Evolutionary conservation across 2,329 filamentous ascomycete species (phyloP), one percentile per base, ranked within the genome.

Genomic region (Juglanconis oblonga): DNA sequence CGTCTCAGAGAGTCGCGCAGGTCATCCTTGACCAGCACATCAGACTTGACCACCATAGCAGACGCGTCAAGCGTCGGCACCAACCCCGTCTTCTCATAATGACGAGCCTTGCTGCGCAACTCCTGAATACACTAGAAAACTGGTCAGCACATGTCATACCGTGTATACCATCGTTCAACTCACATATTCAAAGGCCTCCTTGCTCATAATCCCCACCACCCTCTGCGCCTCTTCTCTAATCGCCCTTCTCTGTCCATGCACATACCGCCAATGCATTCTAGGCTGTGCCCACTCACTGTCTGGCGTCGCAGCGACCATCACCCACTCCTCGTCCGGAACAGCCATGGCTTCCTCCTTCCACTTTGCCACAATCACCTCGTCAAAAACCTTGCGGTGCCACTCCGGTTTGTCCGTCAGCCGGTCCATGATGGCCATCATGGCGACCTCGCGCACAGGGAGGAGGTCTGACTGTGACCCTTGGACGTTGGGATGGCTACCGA

Each of bases 371-470:
- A 74, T 73, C 0, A 55, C 52, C 0, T 73, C 67, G 59, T 74
- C 66, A 58, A 71, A 72, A 8, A 75, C 67, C 57, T 75, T 73
- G 17, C 62, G 59, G 40, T 74, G 64, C 75, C 74, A 77, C 38
- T 70, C 65, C 0, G 32, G 50, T 31, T 52, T 64, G 64, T 59
- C 59, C 6, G 57, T 57, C 33, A 62, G 38, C 48, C 47, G 50
- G 17, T 61, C 40, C 59, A 63, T 64, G 35, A 62, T 33, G 8
- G 44, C 24, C 51, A 64, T 51, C 59, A 59, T 62, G 24, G 51
- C 58, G 14, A 59, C 14, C 54, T 63, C 59, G 38, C 56, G 55
- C 24, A 55, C 54, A 58, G 42, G 63, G n/a, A 71, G 52, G 38
- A 65, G 45, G 1, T 57, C 45, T n/a, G 62, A 62, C 1, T 10